Conservation (phyloP, 768 basidiomycete species). For the Neoboletus brunneissimus region DNA sequence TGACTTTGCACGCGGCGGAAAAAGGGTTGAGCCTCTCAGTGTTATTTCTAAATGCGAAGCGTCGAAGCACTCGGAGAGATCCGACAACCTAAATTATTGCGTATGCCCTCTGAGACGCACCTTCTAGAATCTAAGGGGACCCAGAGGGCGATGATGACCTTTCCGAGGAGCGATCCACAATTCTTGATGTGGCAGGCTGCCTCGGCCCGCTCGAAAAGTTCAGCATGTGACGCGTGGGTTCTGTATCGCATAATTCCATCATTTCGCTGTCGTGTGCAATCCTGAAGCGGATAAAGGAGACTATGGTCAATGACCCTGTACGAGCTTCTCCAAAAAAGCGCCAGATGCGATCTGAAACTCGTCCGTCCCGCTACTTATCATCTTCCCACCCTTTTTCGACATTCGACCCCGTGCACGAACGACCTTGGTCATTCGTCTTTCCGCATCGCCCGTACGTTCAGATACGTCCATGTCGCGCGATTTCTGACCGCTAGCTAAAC, state of each 20-base stretch:
- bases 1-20: background rate
- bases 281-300: background rate
- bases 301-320: slow-evolving; percentile 27
- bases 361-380: slow-evolving; percentile 61
- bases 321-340: slow-evolving; percentile 59
- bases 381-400: slow-evolving; percentile 74
- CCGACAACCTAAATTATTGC: background rate
- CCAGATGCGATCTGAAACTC: slow-evolving; percentile 81
- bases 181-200: background rate
- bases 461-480: slow-evolving; percentile 35
- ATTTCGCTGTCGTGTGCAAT: background rate
- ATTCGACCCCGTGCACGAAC: slow-evolving; percentile 82
- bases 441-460: slow-evolving; percentile 50
- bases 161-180: too few species aligned
- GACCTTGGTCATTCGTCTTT: slow-evolving; percentile 80
- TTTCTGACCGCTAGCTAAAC: slow-evolving; percentile 18
- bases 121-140: background rate
- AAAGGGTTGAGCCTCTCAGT: background rate
- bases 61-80: background rate
- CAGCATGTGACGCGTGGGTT: background rate
- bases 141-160: background rate
- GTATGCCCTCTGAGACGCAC: background rate
- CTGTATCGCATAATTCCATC: background rate
- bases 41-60: background rate
- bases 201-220: background rate